A percentile compares a stretch with the other conserved stretches of the same genome.
These are phyloP conservation scores for Melaleuca alternifolia DNA, from an alignment of 345 rosid species.

Conservation along the genomic window DNA sequence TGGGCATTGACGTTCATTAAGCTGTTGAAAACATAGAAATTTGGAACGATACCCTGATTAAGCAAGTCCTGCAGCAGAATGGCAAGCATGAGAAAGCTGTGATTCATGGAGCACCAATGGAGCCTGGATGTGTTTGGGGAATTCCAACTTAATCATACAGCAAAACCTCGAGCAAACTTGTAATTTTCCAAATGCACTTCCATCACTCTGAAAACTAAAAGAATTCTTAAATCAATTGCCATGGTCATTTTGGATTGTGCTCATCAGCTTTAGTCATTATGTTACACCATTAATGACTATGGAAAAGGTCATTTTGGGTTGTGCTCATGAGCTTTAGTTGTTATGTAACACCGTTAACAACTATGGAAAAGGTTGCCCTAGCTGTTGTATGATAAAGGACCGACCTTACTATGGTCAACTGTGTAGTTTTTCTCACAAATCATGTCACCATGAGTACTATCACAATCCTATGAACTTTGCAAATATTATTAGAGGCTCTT, in stretches of 20 bases:
- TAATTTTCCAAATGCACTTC: not conserved
- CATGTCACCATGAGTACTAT: not conserved
- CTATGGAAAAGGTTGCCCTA: not conserved
- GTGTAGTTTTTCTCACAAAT: not conserved
- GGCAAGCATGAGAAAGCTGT: not conserved
- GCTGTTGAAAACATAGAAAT: slow-evolving; percentile 77
- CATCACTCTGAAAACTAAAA: not conserved
- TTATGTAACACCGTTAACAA: not conserved
- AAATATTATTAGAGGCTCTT: not conserved
- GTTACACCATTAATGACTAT: not conserved
- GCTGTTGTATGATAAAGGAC: not conserved
- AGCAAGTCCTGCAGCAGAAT: slow-evolving; percentile 56
- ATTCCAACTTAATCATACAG: not conserved
- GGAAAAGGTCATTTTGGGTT: not conserved
- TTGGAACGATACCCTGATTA: slow-evolving; percentile 47
- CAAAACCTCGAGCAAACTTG: not conserved
- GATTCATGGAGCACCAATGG: not conserved
- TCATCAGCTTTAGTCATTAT: not conserved
- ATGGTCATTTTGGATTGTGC: not conserved
- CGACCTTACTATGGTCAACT: not conserved
- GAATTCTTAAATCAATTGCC: not conserved
- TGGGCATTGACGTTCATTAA: slow-evolving; percentile 88
- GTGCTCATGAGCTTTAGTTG: not conserved
- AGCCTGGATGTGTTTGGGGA: not conserved
- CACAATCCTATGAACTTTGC: not conserved